These are phyloP conservation scores for Coemansia pectinata DNA, from an alignment of 192 early-diverging fungal genomes.

Conservation along the genomic window DNA sequence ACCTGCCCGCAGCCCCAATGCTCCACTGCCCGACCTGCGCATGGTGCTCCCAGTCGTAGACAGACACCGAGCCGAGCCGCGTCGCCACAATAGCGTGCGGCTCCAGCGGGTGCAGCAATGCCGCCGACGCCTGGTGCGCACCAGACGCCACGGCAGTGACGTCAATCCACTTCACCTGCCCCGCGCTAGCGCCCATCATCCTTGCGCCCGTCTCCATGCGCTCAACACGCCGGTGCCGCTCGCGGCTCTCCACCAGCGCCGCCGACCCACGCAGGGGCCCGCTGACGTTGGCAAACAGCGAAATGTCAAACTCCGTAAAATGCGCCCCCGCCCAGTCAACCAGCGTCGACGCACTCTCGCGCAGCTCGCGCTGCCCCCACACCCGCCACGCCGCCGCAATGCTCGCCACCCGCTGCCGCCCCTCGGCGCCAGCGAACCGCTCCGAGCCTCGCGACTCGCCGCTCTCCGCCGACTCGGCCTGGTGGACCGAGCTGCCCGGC, in stretches of 20 bases:
- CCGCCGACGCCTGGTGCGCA: conserved; percentile 12
- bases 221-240: conserved; percentile 33
- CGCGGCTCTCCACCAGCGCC: conserved; percentile 45
- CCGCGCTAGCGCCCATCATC: conserved; percentile 18
- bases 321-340: conserved; percentile 55
- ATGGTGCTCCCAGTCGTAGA: conserved; percentile 52
- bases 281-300: conserved; percentile 48
- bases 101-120: conserved; percentile 83
- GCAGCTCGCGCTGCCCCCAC: conserved; percentile 49
- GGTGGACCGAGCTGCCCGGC: conserved; percentile 11
- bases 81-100: conserved; percentile 80
- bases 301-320: conserved; percentile 53
- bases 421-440: background rate
- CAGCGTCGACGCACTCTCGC: conserved; percentile 34
- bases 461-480: conserved; percentile 14
- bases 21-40: conserved; percentile 43
- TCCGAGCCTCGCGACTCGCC: conserved; percentile 8
- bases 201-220: conserved; percentile 38
- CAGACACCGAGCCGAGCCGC: conserved; percentile 58
- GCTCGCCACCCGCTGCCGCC: conserved; percentile 5
- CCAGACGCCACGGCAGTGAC: conserved; percentile 34
- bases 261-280: conserved; percentile 46
- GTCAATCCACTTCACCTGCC: conserved; percentile 32
- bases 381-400: conserved; percentile 43
- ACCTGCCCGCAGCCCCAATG: conserved; percentile 5